phyloP scores from a whole-genome alignment of 2,329 filamentous ascomycete genomes.

The Arthroderma sp. region DNA sequence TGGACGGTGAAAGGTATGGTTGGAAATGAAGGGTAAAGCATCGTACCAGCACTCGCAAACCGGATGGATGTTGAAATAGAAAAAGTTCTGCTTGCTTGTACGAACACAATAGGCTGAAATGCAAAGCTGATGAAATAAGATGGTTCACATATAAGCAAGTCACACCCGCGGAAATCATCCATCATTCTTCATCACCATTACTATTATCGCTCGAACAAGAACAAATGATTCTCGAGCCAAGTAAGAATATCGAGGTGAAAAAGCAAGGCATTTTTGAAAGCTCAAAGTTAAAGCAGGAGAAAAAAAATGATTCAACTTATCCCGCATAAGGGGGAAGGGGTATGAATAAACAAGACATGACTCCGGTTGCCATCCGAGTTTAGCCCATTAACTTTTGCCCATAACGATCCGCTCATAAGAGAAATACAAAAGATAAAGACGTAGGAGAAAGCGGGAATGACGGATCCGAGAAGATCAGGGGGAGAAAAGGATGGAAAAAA shows the following conservation, averaged over 20 bases:
- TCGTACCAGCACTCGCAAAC: too few relatives aligned
- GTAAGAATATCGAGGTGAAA: background rate
- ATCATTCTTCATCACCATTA: too few relatives aligned
- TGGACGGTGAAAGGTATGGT: too few relatives aligned
- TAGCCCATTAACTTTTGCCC: constrained; percentile 3
- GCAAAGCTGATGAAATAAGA: too few relatives aligned
- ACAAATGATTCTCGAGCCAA: background rate
- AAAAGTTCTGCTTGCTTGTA: too few relatives aligned
- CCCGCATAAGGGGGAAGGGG: background rate
- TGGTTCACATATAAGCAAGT: too few relatives aligned
- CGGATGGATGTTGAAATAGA: too few relatives aligned
- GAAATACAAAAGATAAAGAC: background rate
- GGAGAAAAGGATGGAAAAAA: background rate
- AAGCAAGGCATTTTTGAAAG: background rate
- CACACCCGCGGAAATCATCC: too few relatives aligned
- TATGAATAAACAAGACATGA: background rate
- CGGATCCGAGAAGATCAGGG: background rate
- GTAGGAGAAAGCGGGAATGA: background rate
- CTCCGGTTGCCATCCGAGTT: constrained; percentile 3
- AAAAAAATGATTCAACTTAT: background rate
- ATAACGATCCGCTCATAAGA: background rate
- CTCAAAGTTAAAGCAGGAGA: background rate
- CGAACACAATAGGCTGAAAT: too few relatives aligned
- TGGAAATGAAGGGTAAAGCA: too few relatives aligned
- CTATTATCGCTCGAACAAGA: too few relatives aligned